phyloP scores from a whole-genome alignment of 1,284 basidiomycete species.

The Puccinia triticina region DNA sequence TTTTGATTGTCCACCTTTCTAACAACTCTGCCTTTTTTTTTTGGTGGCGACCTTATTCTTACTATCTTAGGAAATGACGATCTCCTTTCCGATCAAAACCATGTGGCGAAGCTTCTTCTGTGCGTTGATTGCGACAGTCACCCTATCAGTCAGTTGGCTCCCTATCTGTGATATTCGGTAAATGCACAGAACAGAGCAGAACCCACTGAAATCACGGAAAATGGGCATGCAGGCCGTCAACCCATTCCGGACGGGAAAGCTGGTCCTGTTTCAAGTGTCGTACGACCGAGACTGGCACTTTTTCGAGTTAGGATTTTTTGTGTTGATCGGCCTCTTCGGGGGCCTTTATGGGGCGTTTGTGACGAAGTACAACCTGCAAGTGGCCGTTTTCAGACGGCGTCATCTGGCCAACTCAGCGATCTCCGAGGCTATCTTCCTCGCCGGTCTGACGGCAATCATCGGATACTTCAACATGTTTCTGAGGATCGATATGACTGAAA shows the following conservation, averaged over 20 bases:
- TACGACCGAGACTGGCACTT: constrained; percentile 99
- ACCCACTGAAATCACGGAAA: not conserved
- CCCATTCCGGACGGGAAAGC: constrained; percentile 94
- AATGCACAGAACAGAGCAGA: not conserved
- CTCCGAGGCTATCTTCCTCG: constrained; percentile 83
- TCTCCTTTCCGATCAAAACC: constrained; percentile 91
- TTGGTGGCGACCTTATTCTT: not conserved
- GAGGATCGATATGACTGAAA: constrained; percentile 97
- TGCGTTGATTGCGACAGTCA: constrained; percentile 93
- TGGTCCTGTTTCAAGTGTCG: constrained; percentile 96
- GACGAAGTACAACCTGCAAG: constrained; percentile 94
- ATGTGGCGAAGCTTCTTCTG: constrained; percentile 99
- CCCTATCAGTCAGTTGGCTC: constrained; percentile 73
- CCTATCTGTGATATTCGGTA: not conserved
- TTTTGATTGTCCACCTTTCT: not conserved
- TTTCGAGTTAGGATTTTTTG: constrained; percentile 87
- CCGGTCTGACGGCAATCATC: constrained; percentile 83
- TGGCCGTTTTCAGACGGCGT: constrained; percentile 88
- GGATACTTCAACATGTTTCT: constrained; percentile 94
- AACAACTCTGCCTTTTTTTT: not conserved
- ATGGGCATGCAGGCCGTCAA: constrained; percentile 77
- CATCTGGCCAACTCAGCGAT: constrained; percentile 82
- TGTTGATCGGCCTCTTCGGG: constrained; percentile 92
- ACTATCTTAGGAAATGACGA: constrained; percentile 88
- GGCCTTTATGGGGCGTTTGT: constrained; percentile 96